Percentiles rank a stretch among this genome's conserved stretches.
Evolutionary conservation across 73 alveolate species (phyloP).

Genomic region (Paramecium primaurelia): DNA sequence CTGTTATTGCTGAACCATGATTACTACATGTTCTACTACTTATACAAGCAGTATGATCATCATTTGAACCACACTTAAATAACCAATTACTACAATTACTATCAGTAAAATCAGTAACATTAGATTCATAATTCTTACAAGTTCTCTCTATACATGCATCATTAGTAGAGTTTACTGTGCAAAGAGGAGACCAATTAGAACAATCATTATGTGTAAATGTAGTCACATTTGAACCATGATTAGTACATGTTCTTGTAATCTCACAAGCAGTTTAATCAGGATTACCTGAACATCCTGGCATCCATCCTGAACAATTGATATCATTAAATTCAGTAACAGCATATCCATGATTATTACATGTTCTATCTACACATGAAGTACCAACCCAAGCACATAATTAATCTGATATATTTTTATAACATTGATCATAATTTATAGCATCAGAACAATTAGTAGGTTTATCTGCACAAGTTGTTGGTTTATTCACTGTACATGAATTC

Average conservation of each 20-base stretch:
- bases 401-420: neutral
- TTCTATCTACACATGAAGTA: slow-evolving; percentile 26
- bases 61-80: neutral
- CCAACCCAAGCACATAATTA: slow-evolving; percentile 17
- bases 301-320: slow-evolving; percentile 5
- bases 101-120: neutral
- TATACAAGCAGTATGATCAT: neutral
- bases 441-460: neutral
- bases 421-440: neutral
- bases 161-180: neutral
- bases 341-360: slow-evolving; percentile 32
- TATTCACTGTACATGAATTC: slow-evolving; percentile 24
- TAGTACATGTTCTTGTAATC: slow-evolving; percentile 3
- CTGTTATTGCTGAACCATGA: neutral
- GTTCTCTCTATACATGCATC: neutral
- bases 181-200: neutral
- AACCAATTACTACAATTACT: slow-evolving; percentile 3
- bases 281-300: slow-evolving; percentile 23
- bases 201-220: neutral
- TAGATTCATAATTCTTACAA: neutral
- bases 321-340: neutral
- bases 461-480: neutral
- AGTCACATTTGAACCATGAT: neutral
- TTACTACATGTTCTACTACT: neutral
- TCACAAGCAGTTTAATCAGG: neutral